Evolutionary conservation across 352 stramenopile species (phyloP).

Genomic region (Albugo laibachii): DNA sequence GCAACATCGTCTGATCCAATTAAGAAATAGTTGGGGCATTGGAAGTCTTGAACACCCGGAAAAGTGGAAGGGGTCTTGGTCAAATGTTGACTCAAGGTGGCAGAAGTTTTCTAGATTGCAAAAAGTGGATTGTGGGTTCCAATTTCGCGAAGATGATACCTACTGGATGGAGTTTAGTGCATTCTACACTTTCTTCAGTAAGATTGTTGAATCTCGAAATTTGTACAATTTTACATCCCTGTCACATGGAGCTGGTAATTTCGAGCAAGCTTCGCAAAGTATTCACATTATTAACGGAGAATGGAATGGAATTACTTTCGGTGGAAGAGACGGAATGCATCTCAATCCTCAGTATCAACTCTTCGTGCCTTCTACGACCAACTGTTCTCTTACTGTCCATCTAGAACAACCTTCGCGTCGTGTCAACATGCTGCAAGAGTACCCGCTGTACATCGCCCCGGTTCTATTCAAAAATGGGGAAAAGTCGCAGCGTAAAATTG

Average conservation of each 20-base stretch:
- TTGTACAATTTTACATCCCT: slow-evolving; percentile 65
- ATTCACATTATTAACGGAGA: slow-evolving; percentile 53
- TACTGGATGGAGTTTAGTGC: slow-evolving; percentile 72
- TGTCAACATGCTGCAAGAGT: slow-evolving; percentile 53
- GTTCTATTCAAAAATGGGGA: slow-evolving; percentile 60
- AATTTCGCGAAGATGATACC: slow-evolving; percentile 57
- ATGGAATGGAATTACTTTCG: slow-evolving; percentile 66
- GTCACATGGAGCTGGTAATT: slow-evolving; percentile 37
- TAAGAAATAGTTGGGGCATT: slow-evolving; percentile 68
- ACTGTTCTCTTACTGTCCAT: slow-evolving; percentile 29
- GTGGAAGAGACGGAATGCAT: slow-evolving; percentile 60
- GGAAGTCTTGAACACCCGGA: slow-evolving; percentile 32
- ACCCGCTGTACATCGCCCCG: slow-evolving; percentile 50
- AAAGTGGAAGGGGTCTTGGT: slow-evolving; percentile 55
- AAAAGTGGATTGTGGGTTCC: slow-evolving; percentile 54
- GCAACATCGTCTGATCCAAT: slow-evolving; percentile 31
- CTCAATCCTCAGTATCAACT: slow-evolving; percentile 74
- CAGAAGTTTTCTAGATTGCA: slow-evolving; percentile 44
- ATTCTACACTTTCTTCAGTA: slow-evolving; percentile 64
- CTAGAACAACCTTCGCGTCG: slow-evolving; percentile 60
- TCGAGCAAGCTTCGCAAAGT: slow-evolving; percentile 28
- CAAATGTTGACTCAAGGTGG: slow-evolving; percentile 44
- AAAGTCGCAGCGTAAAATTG: slow-evolving; percentile 49
- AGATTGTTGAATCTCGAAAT: slow-evolving; percentile 56
- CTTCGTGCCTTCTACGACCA: slow-evolving; percentile 31